Evolutionary conservation across 768 basidiomycete species (phyloP), one percentile per base, ranked within the genome.

Genomic region (Tricholoma sp.): DNA sequence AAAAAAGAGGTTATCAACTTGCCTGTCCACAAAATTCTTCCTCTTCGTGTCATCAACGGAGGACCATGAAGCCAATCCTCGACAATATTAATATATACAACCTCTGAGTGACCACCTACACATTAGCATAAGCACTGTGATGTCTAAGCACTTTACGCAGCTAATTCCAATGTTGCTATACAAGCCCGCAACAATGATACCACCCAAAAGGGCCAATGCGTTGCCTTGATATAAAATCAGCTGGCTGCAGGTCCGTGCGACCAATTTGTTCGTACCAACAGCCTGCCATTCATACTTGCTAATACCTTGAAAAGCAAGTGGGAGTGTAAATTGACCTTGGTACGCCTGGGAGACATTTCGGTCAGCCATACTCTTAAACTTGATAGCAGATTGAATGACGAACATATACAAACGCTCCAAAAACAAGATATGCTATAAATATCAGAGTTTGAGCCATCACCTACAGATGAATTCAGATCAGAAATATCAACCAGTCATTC

Each of bases 141-240:
- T 24, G 24, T 24, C 24, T 24, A 45, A 2, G 49, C 47, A 68
- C 48, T 55, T 24, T 24, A 45, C 20, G 24, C 44, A 59, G 76
- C 76, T 85, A 60, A 83, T 71, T 41, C 83, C 82, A 53, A 85
- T 84, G 59, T 85, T 85, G 4, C 82, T 82, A 57, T 85, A 86
- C 9, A 86, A 66, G 18, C 82, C 82, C 12, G 82, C 84, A 1
- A 84, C 85, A 45, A 86, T 84, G 36, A 84, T 72, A 39, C 75
- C 79, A 3, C 80, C 77, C 15, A 77, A 61, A 18, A 86, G 72
- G 9, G 78, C 72, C 18, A 86, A 63, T 0, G 70, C 72, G 52
- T 82, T 82, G 8, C 74, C 75, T 24, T 76, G 36, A 11, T 29
- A 41, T 24, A 33, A 7, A 8, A 31, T 45, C 36, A 31, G 13